Percentiles rank a stretch among this genome's conserved stretches.
Conservation (phyloP, 352 stramenopile species). For the Globisporangium apiculatum region DNA sequence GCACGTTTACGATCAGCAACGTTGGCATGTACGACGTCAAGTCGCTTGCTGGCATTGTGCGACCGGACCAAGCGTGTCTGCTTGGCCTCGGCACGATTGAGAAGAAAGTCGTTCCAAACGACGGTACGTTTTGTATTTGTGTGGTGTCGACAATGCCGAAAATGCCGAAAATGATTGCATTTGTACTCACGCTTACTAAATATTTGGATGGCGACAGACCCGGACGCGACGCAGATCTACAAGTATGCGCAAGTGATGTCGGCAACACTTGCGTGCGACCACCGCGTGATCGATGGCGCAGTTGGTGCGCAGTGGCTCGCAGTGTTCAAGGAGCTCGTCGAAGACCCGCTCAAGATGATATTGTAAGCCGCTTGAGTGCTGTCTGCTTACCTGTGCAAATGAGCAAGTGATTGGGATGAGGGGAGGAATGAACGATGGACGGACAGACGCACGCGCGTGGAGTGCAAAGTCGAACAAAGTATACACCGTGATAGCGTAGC, state of each 20-base stretch:
- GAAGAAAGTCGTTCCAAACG: conserved; percentile 92
- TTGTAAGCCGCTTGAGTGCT: conserved; percentile 59
- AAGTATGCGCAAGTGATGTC: conserved; percentile 91
- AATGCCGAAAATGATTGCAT: background rate
- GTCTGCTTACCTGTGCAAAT: too few species aligned
- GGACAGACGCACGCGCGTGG: too few species aligned
- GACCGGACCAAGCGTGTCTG: conserved; percentile 87
- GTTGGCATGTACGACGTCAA: conserved; percentile 96
- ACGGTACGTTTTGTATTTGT: conserved; percentile 22
- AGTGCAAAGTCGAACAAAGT: too few species aligned
- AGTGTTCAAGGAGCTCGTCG: conserved; percentile 95
- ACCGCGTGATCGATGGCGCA: conserved; percentile 96
- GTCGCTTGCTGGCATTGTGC: conserved; percentile 92
- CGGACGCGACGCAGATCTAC: conserved; percentile 77
- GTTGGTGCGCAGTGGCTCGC: conserved; percentile 95
- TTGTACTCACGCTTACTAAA: conserved; percentile 4
- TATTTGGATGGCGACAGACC: conserved; percentile 33
- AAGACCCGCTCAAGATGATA: conserved; percentile 96
- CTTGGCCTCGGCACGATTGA: conserved; percentile 93
- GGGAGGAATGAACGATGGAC: too few species aligned
- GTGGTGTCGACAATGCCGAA: background rate
- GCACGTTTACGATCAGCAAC: conserved; percentile 96
- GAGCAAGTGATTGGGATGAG: too few species aligned
- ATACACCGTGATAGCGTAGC: too few species aligned
- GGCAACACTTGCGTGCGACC: conserved; percentile 95